Percentiles rank a stretch among this genome's conserved stretches.
phyloP scores from a whole-genome alignment of 192 early-diverging fungal species.

The Backusella mclennaniae region DNA sequence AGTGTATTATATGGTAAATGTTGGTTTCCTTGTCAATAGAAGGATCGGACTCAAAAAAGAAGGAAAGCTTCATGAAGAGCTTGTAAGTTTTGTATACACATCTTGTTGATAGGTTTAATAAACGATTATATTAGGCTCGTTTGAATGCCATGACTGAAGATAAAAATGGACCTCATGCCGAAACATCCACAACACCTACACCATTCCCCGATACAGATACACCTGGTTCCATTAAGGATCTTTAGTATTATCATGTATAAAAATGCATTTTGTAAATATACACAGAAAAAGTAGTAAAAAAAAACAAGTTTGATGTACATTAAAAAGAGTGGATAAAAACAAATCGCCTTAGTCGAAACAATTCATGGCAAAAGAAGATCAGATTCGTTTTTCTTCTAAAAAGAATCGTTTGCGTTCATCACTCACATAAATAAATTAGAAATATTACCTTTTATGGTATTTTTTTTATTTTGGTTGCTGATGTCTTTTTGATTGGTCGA shows the following conservation, averaged over 20 bases:
- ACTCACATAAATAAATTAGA: not conserved
- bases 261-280: not conserved
- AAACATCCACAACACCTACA: constrained; percentile 30
- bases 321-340: not conserved
- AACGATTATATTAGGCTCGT: not conserved
- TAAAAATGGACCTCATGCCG: constrained; percentile 17
- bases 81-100: constrained; percentile 19
- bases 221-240: constrained; percentile 10
- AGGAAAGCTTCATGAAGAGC: constrained; percentile 38
- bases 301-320: not conserved
- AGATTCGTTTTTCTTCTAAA: not conserved
- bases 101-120: not conserved
- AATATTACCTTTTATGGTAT: not conserved
- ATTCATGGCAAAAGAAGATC: not conserved
- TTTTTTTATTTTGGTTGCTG: not conserved
- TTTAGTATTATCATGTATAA: not conserved
- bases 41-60: constrained; percentile 13
- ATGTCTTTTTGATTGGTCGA: not conserved
- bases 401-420: not conserved
- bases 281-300: not conserved
- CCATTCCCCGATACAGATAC: constrained; percentile 19
- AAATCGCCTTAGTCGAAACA: too few species aligned
- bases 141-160: constrained; percentile 4
- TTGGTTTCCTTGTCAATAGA: constrained; percentile 11
- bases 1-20: constrained; percentile 39